A percentile compares a stretch with the other conserved stretches of the same genome.
These are phyloP conservation scores for Solanum pinnatisectum DNA, from an alignment of 257 asterid genomes.

Conservation along the genomic window DNA sequence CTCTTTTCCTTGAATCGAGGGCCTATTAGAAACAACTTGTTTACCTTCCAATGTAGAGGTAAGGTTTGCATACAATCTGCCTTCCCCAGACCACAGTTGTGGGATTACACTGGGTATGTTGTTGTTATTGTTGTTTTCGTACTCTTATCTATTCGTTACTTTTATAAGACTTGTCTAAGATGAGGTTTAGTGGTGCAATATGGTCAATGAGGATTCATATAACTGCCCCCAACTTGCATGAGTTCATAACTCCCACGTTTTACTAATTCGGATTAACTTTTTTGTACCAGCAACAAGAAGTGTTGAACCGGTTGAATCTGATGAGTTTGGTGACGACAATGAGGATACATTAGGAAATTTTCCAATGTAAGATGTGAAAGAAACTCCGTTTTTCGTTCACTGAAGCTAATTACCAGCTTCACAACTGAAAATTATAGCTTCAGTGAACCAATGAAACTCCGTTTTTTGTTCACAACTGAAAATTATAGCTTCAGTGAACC, in stretches of 20 bases:
- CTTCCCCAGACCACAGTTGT: neutral
- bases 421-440: neutral
- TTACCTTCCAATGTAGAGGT: neutral
- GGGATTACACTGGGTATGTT: neutral
- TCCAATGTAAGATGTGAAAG: slow-evolving; percentile 25
- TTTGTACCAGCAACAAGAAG: slow-evolving; percentile 29
- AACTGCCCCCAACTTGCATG: neutral
- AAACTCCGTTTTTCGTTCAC: neutral
- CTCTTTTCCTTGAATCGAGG: neutral
- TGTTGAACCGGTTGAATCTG: slow-evolving; percentile 34
- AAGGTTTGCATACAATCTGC: neutral
- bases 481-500: too few species aligned
- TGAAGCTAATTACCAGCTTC: neutral
- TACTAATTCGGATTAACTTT: neutral
- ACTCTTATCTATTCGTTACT: neutral
- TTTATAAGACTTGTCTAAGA: neutral
- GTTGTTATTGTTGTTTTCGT: too few species aligned
- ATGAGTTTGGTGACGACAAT: slow-evolving; percentile 47
- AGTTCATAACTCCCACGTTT: neutral
- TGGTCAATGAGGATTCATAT: neutral
- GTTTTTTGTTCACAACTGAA: neutral
- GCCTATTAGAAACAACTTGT: neutral
- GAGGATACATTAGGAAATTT: slow-evolving; percentile 49
- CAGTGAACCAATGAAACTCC: neutral
- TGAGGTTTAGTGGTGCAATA: neutral